Percentiles rank a stretch among this genome's conserved stretches.
phyloP scores from a whole-genome alignment of 2,329 filamentous ascomycete species.

The Pseudovirgaria hyperparasitica region DNA sequence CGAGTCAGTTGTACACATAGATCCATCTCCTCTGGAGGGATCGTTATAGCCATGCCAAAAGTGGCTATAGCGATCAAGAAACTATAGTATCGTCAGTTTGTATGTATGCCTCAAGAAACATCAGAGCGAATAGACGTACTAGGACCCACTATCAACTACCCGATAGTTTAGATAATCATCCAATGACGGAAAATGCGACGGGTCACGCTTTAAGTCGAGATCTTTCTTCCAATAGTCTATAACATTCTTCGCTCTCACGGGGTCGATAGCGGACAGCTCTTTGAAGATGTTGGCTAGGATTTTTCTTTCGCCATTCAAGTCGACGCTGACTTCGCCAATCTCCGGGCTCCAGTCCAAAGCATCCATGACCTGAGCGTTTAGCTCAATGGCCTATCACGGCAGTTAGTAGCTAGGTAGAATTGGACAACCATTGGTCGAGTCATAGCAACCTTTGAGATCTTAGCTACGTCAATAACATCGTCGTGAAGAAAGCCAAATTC shows the following conservation, averaged over 20 bases:
- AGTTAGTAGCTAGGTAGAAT: conserved; percentile 5
- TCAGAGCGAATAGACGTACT: conserved; percentile 6
- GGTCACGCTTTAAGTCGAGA: conserved; percentile 3
- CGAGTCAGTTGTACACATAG: conserved; percentile 10
- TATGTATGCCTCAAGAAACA: not conserved
- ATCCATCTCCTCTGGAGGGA: conserved; percentile 22
- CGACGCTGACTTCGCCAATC: not conserved
- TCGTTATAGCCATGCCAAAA: conserved; percentile 25
- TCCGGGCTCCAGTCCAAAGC: no score
- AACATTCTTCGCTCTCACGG: conserved; percentile 8
- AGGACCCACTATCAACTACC: conserved; percentile 7
- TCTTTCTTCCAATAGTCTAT: conserved; percentile 6
- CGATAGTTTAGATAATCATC: conserved; percentile 10
- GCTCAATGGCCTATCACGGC: no score
- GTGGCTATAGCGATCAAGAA: conserved; percentile 24
- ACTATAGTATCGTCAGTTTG: conserved; percentile 8
- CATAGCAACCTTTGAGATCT: no score
- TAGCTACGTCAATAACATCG: conserved; percentile 5
- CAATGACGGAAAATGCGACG: conserved; percentile 6
- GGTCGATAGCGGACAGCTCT: conserved; percentile 10
- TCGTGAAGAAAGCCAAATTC: conserved; percentile 31
- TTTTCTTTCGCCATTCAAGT: conserved; percentile 3
- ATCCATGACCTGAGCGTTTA: not conserved
- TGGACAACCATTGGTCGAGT: no score
- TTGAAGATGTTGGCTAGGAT: conserved; percentile 8